Conservation (phyloP, 805 yeast genomes). For the Metahyphopichia silvanorum region DNA sequence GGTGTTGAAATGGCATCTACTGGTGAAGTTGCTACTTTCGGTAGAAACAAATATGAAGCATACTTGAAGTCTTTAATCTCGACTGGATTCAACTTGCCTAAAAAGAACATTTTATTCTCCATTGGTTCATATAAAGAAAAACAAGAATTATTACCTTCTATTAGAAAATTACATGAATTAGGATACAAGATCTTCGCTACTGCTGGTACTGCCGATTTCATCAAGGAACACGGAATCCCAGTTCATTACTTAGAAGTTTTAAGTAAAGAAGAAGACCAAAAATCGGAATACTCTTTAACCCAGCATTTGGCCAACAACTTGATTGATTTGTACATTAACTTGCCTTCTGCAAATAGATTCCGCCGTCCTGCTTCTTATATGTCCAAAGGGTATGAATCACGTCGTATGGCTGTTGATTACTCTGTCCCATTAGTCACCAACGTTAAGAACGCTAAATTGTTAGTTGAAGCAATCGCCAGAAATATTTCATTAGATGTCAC, state of each 20-base stretch:
- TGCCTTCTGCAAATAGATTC: constrained; percentile 95
- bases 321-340: constrained; percentile 92
- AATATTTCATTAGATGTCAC: constrained; percentile 63
- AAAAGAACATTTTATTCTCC: constrained; percentile 89
- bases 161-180: constrained; percentile 71
- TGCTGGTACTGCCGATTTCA: constrained; percentile 98
- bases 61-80: constrained; percentile 91
- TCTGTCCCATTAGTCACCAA: constrained; percentile 97
- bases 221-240: constrained; percentile 90
- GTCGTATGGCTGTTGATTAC: constrained; percentile 99
- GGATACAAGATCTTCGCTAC: constrained; percentile 95
- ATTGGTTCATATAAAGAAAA: constrained; percentile 97
- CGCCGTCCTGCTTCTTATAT: constrained; percentile 98
- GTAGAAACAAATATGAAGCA: constrained; percentile 95
- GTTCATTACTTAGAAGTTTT: constrained; percentile 93
- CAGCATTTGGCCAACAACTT: constrained; percentile 95
- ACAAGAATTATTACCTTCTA: constrained; percentile 86
- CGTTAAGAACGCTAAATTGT: constrained; percentile 93
- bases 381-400: constrained; percentile 95
- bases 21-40: constrained; percentile 95
- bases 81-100: constrained; percentile 92
- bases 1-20: constrained; percentile 99
- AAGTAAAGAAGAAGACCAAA: constrained; percentile 69
- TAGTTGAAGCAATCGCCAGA: constrained; percentile 91
- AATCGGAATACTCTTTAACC: constrained; percentile 90